These are phyloP conservation scores for Parachlorella kessleri DNA, from an alignment of 139 green algal genomes.

Conservation along the genomic window DNA sequence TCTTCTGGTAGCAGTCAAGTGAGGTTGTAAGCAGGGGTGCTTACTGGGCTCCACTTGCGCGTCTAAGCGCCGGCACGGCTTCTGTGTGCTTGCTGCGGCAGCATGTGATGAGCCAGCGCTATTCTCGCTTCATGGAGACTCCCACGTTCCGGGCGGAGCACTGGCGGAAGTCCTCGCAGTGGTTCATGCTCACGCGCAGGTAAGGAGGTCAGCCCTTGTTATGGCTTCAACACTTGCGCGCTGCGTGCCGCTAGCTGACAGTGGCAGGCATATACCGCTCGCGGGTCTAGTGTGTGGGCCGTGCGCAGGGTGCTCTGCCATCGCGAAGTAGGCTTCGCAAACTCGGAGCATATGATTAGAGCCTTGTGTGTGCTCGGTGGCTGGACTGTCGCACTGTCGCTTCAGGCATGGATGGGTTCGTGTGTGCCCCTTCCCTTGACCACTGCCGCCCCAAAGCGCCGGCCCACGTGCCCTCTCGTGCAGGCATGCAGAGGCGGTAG, in stretches of 20 bases:
- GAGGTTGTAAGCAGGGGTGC: background rate
- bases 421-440: background rate
- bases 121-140: background rate
- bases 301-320: background rate
- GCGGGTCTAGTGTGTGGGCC: background rate
- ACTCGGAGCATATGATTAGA: background rate
- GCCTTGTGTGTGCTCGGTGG: background rate
- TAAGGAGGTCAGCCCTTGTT: too few relatives aligned
- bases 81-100: too few relatives aligned
- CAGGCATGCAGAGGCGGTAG: conserved; percentile 32
- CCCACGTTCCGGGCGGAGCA: background rate
- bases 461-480: too few relatives aligned
- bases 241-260: too few relatives aligned
- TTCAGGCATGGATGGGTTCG: background rate
- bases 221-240: too few relatives aligned
- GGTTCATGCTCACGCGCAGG: conserved; percentile 33
- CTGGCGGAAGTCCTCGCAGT: conserved; percentile 44
- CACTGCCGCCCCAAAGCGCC: too few relatives aligned
- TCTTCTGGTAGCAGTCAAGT: background rate
- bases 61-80: background rate
- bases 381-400: too few relatives aligned
- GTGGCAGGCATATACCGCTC: background rate
- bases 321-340: background rate
- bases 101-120: background rate
- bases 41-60: background rate